Conservation (phyloP, 495 filamentous ascomycete species). For the Penicillium canescens region DNA sequence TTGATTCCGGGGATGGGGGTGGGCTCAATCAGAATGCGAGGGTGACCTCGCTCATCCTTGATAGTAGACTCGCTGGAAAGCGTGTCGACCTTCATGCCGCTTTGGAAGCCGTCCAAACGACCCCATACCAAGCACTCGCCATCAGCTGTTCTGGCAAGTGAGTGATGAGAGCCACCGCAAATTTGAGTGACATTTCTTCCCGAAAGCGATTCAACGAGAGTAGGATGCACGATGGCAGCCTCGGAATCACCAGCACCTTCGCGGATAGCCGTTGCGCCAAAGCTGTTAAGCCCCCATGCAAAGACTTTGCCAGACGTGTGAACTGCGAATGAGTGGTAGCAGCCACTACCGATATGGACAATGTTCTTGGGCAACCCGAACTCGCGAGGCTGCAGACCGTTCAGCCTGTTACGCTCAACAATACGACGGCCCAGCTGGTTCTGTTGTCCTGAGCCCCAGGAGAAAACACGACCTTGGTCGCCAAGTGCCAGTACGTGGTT, state of each 20-base stretch:
- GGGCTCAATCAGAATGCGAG: constrained; percentile 58
- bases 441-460: constrained; percentile 65
- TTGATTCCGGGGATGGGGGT: constrained; percentile 50
- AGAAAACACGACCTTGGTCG: constrained; percentile 54
- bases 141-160: constrained; percentile 50
- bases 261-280: constrained; percentile 73
- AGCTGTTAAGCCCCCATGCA: constrained; percentile 88
- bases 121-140: constrained; percentile 62
- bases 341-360: constrained; percentile 52
- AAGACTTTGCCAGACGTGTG: constrained; percentile 70
- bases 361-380: constrained; percentile 66
- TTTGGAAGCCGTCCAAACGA: constrained; percentile 58
- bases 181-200: constrained; percentile 45
- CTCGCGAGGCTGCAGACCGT: constrained; percentile 66
- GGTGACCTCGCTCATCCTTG: constrained; percentile 46
- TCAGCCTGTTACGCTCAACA: constrained; percentile 52
- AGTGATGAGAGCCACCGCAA: constrained; percentile 59
- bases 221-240: constrained; percentile 57
- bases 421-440: constrained; percentile 65
- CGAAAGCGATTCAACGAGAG: constrained; percentile 59
- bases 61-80: constrained; percentile 51
- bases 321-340: constrained; percentile 70
- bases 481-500: constrained; percentile 66
- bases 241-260: constrained; percentile 67
- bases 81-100: constrained; percentile 52